Conservation (phyloP, 306 rosid species). For the Styphnolobium japonicum region DNA sequence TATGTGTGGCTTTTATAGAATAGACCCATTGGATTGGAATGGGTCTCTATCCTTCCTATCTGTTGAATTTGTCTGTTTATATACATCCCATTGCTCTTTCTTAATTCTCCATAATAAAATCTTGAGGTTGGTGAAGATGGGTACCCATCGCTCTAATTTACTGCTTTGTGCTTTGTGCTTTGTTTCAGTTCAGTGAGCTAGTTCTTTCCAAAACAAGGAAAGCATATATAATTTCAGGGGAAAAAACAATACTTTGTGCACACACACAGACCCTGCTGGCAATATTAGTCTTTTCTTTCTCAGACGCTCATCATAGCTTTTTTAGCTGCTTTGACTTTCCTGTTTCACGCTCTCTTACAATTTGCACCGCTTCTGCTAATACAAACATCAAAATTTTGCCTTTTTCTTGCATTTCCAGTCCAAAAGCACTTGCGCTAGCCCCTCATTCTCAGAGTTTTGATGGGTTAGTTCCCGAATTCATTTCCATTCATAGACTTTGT, state of each 20-base stretch:
- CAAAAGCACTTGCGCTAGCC: not conserved
- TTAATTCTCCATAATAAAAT: slow-evolving; percentile 15
- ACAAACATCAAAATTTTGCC: not conserved
- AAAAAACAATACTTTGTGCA: not conserved
- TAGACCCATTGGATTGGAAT: slow-evolving; percentile 12
- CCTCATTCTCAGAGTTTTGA: not conserved
- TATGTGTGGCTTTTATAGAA: slow-evolving; percentile 27
- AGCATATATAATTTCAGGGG: not conserved
- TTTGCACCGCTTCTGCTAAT: slow-evolving; percentile 9
- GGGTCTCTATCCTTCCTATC: slow-evolving; percentile 41
- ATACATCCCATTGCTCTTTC: not conserved
- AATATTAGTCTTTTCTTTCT: slow-evolving; percentile 22
- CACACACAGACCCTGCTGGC: not conserved
- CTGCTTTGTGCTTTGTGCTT: slow-evolving; percentile 11
- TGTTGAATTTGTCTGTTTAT: slow-evolving; percentile 28
- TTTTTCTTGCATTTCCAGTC: not conserved
- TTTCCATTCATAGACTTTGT: slow-evolving; percentile 1
- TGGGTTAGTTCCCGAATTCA: slow-evolving; percentile 1
- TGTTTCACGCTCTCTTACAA: not conserved
- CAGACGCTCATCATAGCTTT: slow-evolving; percentile 2
- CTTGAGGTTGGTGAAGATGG: slow-evolving; percentile 5
- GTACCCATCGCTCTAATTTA: slow-evolving; percentile 10
- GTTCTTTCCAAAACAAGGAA: slow-evolving; percentile 20
- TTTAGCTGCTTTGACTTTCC: slow-evolving; percentile 16
- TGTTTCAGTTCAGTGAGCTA: slow-evolving; percentile 17